Conservation (phyloP, 345 rosid species). For the Syzygium oleosum region DNA sequence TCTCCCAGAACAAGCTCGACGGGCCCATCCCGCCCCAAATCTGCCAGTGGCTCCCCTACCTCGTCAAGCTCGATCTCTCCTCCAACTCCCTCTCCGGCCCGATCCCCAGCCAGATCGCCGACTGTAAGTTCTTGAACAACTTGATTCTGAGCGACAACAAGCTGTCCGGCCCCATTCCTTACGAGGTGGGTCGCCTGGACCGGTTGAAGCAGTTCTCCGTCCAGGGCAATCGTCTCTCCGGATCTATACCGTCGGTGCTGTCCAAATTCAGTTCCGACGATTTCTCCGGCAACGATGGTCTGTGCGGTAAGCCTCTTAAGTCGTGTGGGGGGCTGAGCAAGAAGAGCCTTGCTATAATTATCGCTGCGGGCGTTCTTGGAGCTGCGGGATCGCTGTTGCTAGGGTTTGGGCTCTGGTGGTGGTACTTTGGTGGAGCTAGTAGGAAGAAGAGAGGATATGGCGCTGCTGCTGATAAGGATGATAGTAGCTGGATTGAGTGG, state of each 20-base stretch:
- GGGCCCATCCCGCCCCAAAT: constrained; percentile 47
- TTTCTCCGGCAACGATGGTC: constrained; percentile 27
- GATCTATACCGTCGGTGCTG: constrained; percentile 39
- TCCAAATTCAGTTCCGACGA: constrained; percentile 15
- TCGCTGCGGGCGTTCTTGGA: constrained; percentile 35
- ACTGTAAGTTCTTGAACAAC: constrained; percentile 40
- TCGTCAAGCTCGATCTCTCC: constrained; percentile 47
- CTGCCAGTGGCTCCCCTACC: constrained; percentile 48
- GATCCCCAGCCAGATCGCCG: constrained; percentile 35
- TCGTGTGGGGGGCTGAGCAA: constrained; percentile 37
- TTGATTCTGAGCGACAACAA: constrained; percentile 27
- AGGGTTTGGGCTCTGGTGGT: constrained; percentile 45
- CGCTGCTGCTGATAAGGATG: constrained; percentile 25
- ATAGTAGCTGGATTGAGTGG: constrained; percentile 36
- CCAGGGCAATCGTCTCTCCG: constrained; percentile 33
- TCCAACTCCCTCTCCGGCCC: constrained; percentile 35
- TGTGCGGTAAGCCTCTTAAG: constrained; percentile 48
- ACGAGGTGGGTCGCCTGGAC: constrained; percentile 28
- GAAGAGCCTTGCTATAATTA: constrained; percentile 30
- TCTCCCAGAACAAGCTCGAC: constrained; percentile 35
- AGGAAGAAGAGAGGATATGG: constrained; percentile 31
- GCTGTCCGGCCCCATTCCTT: constrained; percentile 48
- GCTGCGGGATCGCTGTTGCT: constrained; percentile 28
- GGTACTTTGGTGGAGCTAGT: constrained; percentile 29
- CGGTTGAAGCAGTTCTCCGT: constrained; percentile 39